Conservation (phyloP, 345 rosid species). For the Lepidium africanum region DNA sequence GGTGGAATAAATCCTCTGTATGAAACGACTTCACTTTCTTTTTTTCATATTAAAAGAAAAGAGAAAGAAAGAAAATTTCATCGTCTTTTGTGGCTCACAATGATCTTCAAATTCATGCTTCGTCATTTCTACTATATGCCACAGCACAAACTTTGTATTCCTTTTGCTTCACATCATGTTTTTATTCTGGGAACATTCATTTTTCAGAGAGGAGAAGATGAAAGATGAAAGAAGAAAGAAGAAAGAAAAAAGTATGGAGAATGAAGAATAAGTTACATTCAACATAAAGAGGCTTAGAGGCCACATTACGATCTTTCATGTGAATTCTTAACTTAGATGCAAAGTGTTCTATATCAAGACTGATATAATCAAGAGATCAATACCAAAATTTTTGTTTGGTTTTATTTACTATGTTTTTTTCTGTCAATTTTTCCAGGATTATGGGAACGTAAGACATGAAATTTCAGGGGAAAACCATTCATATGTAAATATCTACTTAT, state of each 20-base stretch:
- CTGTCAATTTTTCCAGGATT: too few species aligned
- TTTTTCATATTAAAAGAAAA: background rate
- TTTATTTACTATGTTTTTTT: too few species aligned
- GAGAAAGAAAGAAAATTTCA: too few species aligned
- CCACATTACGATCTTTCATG: background rate
- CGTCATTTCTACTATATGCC: constrained; percentile 17
- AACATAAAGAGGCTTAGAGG: background rate
- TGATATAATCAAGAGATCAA: too few species aligned
- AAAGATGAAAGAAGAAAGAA: too few species aligned
- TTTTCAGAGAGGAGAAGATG: background rate
- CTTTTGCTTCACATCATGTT: background rate
- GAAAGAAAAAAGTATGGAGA: background rate
- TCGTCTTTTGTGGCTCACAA: constrained; percentile 15
- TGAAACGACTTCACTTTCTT: constrained; percentile 18
- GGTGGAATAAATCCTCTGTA: constrained; percentile 20
- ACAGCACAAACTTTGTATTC: constrained; percentile 1
- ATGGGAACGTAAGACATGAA: too few species aligned
- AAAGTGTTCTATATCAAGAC: background rate
- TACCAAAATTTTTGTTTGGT: too few species aligned
- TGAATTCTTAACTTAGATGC: background rate
- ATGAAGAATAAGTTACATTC: background rate
- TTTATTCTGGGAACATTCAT: constrained; percentile 13
- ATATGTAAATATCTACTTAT: too few species aligned
- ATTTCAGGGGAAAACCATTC: too few species aligned
- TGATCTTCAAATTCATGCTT: background rate